Evolutionary conservation across 768 basidiomycete genomes (phyloP).

Genomic region (Amanita polypyramis): DNA sequence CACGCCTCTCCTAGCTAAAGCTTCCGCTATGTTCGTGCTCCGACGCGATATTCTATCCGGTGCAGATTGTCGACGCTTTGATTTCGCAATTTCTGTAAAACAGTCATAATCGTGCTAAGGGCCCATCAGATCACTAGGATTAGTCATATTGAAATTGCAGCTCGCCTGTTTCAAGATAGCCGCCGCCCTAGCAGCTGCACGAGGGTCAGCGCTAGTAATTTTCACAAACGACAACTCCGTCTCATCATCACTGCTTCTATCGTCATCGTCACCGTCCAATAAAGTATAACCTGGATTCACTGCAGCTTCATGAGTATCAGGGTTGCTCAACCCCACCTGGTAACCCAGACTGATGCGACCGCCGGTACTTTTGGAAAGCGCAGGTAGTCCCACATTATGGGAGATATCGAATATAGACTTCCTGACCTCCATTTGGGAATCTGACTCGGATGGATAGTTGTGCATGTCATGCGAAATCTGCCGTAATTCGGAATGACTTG

Average conservation of each 20-base stretch:
- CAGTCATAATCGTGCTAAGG: constrained; percentile 79
- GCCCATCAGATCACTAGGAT: constrained; percentile 4
- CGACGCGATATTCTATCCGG: neutral
- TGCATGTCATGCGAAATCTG: neutral
- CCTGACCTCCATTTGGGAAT: neutral
- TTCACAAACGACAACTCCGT: constrained; percentile 57
- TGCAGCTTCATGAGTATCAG: neutral
- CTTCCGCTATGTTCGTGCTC: neutral
- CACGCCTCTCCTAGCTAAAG: constrained; percentile 1
- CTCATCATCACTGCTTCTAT: constrained; percentile 22
- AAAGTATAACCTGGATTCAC: neutral
- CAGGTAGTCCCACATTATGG: neutral
- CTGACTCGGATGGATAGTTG: neutral
- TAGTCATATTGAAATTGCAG: neutral
- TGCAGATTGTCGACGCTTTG: constrained; percentile 18
- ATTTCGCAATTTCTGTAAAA: constrained; percentile 38
- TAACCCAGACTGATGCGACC: neutral
- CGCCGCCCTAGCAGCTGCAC: constrained; percentile 84
- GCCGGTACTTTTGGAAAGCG: neutral
- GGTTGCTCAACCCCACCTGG: too few relatives aligned
- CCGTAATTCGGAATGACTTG: neutral
- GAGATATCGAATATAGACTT: neutral
- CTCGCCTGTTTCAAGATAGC: constrained; percentile 85
- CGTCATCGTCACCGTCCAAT: constrained; percentile 5
- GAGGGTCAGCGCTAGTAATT: constrained; percentile 76